Base-by-base conservation (phyloP, 805 yeast genomes). In the Naumovozyma dairenensis region DNA sequence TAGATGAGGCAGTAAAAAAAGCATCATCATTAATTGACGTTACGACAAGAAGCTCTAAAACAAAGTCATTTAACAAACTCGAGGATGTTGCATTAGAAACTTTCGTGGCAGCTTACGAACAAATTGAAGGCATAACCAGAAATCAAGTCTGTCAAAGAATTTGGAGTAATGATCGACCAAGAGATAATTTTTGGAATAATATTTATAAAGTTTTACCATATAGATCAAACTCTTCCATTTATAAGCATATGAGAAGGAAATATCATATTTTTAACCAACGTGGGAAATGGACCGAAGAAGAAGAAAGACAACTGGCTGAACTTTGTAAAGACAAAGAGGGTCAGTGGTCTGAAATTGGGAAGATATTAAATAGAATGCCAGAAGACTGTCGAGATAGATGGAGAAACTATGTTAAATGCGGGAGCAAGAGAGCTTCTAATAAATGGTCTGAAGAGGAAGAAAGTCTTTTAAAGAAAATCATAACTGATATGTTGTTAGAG, bases 331-430 rank as follows among this genome's bases (percentile, higher is more conserved):
- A 73, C n/a, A 68, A 71, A 42, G 80, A 74, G 33, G 82, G 87
- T n/a, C 80, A 79, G 49, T 86, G 96, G 96, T 81, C 80, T 48
- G 60, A 65, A 16, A 81, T 86, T 40, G 95, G 95, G 4, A 66
- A 67, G 29, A 59, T 63, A 9, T 64, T 86, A 74, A 80, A 79
- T 8, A 65, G 96, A 46, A 85, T 86, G 95, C 96, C 96, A 0
- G 96, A 86, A 49, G 96, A 86, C 57, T 85, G 95, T 57, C 68
- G 96, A 43, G 96, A 86, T 55, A 65, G 96, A 40, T 86, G 93
- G 93, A 67, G 96, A 55, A 86, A 86, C 53, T 85, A 85, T 52
- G 79, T 84, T 40, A 85, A 84, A 55, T 85, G 95, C 59, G 94
- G 94, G 12, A 66, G 62, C 15, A 70, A 70, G 35, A 64, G 94